Evolutionary conservation across 305 asterid species (phyloP), one percentile per base, ranked within the genome.

Genomic region (Fraxinus velutina): DNA sequence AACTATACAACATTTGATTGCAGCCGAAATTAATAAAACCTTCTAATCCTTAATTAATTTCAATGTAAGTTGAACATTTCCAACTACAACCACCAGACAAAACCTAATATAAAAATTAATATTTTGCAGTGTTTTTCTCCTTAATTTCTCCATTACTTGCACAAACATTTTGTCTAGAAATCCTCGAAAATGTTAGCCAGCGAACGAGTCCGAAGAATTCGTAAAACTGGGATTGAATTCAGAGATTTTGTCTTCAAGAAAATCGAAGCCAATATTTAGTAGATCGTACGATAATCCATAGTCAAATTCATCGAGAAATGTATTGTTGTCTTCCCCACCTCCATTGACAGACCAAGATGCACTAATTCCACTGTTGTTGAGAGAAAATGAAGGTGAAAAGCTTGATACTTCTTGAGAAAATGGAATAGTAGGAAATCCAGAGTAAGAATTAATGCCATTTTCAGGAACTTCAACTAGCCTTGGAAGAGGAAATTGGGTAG

Each of bases 391-490:
- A 73, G 76, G 68, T 0, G 79, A 82, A 79, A 73, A 82, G 71
- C 88, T 62, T 27, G 86, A 83, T 22, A 80, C 57, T 55, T 77
- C 57, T 80, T 75, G 89, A 47, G 33, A 77, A 12, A 82, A 60
- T 15, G 82, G 75, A 36, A 71, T 50, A 9, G 72, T 42, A 60
- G 22, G 24, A 64, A 79, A 36, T 4, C 71, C 78, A 24, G 37
- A 12, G 32, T 73, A 22, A 1, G 77, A 29, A 27, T 21, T n/a
- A n/a, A 84, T 21, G 81, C 75, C 74, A 6, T 83, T 87, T 77
- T 83, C 84, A 33, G 83, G 82, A 60, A 72, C 64, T 78, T 86
- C 86, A 36, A 83, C 5, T 24, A 84, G 84, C 57, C 73, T 78
- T 15, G 90, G 89, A 60, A 82, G 86, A 10, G 83, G 82, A 64